Evolutionary conservation across 2,329 filamentous ascomycete species (phyloP).

Genomic region (Talaromyces sp.): DNA sequence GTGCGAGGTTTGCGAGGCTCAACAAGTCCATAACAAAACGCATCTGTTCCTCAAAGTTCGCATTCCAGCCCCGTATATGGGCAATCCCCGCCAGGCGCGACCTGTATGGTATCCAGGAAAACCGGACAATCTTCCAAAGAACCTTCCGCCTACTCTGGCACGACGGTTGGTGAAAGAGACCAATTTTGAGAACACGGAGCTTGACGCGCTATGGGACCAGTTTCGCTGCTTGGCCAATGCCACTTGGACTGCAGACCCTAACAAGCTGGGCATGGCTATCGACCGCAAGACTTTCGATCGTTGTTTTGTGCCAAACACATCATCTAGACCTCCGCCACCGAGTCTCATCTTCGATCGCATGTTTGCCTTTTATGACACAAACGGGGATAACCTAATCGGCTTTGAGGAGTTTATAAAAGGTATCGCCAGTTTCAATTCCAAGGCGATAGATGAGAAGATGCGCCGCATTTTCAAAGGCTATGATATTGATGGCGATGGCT

Average conservation of each 20-base stretch:
- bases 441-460: constrained; percentile 60
- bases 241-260: constrained; percentile 76
- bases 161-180: constrained; percentile 66
- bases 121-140: constrained; percentile 63
- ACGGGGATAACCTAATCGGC: constrained; percentile 80
- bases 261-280: constrained; percentile 73
- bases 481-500: constrained; percentile 84
- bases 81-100: constrained; percentile 69
- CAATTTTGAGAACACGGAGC: constrained; percentile 74
- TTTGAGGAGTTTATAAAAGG: constrained; percentile 89
- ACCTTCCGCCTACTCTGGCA: constrained; percentile 62
- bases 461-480: constrained; percentile 78
- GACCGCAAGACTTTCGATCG: constrained; percentile 89
- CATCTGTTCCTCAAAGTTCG: constrained; percentile 97
- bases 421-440: constrained; percentile 60
- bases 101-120: constrained; percentile 86
- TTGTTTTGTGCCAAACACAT: constrained; percentile 80
- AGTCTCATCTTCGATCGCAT: constrained; percentile 94
- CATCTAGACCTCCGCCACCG: constrained; percentile 68
- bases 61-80: constrained; percentile 80
- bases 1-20: constrained; percentile 81
- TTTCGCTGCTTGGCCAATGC: constrained; percentile 90
- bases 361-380: constrained; percentile 93
- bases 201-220: constrained; percentile 94
- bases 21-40: constrained; percentile 71